Evolutionary conservation across 2,329 filamentous ascomycete genomes (phyloP), one percentile per base, ranked within the genome.

Genomic region (Sarocladium brachiariae): DNA sequence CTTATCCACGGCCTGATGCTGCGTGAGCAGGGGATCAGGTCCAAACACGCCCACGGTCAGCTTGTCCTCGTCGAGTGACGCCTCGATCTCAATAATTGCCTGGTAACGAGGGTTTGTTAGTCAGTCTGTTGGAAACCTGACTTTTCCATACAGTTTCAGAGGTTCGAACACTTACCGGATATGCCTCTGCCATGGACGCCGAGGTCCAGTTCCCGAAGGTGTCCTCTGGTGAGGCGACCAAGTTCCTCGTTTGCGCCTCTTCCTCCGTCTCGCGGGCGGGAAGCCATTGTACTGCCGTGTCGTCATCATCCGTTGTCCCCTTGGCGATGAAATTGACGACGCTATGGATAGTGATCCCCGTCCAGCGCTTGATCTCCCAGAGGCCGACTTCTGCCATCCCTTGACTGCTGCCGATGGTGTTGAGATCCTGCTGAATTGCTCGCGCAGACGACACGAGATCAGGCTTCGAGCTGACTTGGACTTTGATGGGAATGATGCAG

Each of bases 251-350:
- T n/a, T n/a, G n/a, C n/a, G n/a, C 35, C 53, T 52, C 23, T 14
- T 38, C 19, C 24, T 53, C 46, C 9, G 49, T 18, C 35, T 66
- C 53, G 21, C 50, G 49, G 2, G 51, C 49, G 8, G 56, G 53
- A n/a, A 68, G 61, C 4, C 54, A 50, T 2, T 53, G 54, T 14
- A 66, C 2, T 27, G n/a, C 14, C 0, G 43, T 47, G 2, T 64
- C 65, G 27, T 55, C 59, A 2, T 59, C 55, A 1, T 53, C 43
- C 2, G 7, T 27, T 7, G 25, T 34, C 14, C 16, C 45, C 23
- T 35, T 18, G 3, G 74, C 81, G 16, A 95, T 65, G 56, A 95
- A 93, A 63, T 96, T 96, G 58, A 96, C 81, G 67, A 88, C 92
- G 0, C 78, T 82, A 57, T 87, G 78, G 1, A 95, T 65, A 50